Evolutionary conservation across 2,329 filamentous ascomycete genomes (phyloP), one percentile per base, ranked within the genome.

Genomic region (Fusarium piperis): DNA sequence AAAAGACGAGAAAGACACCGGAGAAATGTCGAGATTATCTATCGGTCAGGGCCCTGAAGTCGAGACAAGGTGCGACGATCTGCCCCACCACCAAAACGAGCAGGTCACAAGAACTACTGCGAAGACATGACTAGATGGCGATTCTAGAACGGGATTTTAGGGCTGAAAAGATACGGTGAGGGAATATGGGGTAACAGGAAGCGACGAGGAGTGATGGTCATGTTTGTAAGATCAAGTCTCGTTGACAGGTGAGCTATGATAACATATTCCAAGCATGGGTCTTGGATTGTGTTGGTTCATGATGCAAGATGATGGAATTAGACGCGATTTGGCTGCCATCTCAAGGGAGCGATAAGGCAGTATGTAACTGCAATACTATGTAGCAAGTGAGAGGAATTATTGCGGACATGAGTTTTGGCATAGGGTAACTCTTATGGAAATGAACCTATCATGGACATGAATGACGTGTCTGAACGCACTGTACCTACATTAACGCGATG

Each of bases 31-130:
- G 55, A 72, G 33, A 32, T 68, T 68, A 55, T 71, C 58, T 71
- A 60, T 69, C 51, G 36, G 69, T 67, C 65, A 72, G 59, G n/a
- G 46, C 59, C 39, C 30, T 51, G 26, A 44, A 59, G 58, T 67
- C 67, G 26, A 72, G 56, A 67, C 67, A 62, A 59, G 65, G 59
- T 72, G 70, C 38, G 62, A 61, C 57, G 63, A 72, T 58, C 67
- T 68, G 70, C 70, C 70, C 70, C 70, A 72, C 70, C 60, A 62
- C 59, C 63, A 67, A 73, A 73, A 65, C 23, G 23, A 72, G 70
- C 56, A 72, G 70, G 70, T 72, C 70, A 73, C 63, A 73, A 55
- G 63, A 63, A 55, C 46, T 61, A 55, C 48, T 62, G 59, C 48
- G 28, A 44, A 44, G 59, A 46, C 59, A 56, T 62, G 59, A 62